Conservation (phyloP, 306 rosid species). For the Vigna radiata region DNA sequence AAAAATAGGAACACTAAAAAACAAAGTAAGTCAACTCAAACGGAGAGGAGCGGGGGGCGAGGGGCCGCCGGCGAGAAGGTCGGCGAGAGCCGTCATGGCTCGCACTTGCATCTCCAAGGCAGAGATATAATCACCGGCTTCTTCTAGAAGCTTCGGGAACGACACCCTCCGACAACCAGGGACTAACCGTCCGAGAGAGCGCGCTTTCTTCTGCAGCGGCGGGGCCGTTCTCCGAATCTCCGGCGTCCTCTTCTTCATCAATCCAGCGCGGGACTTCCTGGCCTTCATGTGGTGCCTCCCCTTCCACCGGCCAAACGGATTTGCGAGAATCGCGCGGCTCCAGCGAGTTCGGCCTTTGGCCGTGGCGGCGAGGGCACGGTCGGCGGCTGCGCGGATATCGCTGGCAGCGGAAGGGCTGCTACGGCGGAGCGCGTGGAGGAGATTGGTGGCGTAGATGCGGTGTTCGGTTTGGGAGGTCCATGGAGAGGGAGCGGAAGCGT, state of each 20-base stretch:
- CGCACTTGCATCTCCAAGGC: conserved; percentile 89
- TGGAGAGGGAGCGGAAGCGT: conserved; percentile 41
- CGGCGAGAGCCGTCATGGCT: conserved; percentile 71
- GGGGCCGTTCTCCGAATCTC: conserved; percentile 47
- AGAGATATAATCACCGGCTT: conserved; percentile 73
- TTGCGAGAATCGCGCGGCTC: conserved; percentile 78
- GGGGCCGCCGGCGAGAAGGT: conserved; percentile 54
- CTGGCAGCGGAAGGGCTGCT: conserved; percentile 6
- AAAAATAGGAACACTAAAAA: neutral
- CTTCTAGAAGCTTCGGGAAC: conserved; percentile 77
- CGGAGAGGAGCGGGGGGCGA: neutral
- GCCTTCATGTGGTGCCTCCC: conserved; percentile 48
- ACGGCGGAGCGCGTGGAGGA: conserved; percentile 57
- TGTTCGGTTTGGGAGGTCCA: conserved; percentile 73
- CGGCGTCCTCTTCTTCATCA: conserved; percentile 51
- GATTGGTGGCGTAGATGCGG: conserved; percentile 68
- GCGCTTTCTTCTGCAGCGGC: conserved; percentile 59
- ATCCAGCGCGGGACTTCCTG: conserved; percentile 36
- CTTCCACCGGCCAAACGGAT: conserved; percentile 53
- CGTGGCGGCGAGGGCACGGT: conserved; percentile 69
- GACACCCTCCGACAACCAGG: conserved; percentile 82
- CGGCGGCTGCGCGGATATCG: conserved; percentile 57
- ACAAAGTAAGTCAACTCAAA: conserved; percentile 33
- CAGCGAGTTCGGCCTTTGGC: conserved; percentile 75
- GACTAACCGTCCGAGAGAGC: conserved; percentile 63